These are phyloP conservation scores for Phialocephala subalpina DNA, from an alignment of 2,329 filamentous ascomycete genomes.

Conservation along the genomic window DNA sequence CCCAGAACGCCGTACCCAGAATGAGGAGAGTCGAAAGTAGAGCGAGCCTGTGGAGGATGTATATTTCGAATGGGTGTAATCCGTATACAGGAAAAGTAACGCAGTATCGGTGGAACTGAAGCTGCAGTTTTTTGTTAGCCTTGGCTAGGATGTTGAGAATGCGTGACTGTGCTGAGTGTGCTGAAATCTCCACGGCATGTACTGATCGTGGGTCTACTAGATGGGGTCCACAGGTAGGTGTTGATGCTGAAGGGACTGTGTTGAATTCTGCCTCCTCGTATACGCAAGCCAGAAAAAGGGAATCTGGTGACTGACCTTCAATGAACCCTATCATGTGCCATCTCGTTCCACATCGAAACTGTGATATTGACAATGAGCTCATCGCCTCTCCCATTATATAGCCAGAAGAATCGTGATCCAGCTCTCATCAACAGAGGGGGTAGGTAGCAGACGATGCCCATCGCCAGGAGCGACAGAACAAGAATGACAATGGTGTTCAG, in stretches of 20 bases:
- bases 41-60: neutral
- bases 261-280: neutral
- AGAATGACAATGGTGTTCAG: slow-evolving; percentile 49
- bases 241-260: neutral
- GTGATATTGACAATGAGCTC: slow-evolving; percentile 14
- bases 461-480: slow-evolving; percentile 17
- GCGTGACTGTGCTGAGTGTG: neutral
- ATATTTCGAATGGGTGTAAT: neutral
- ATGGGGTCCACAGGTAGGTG: neutral
- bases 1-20: neutral
- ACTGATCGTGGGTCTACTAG: neutral
- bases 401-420: slow-evolving; percentile 15
- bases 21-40: neutral
- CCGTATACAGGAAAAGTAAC: neutral
- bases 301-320: slow-evolving; percentile 1
- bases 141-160: neutral
- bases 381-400: slow-evolving; percentile 16
- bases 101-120: neutral
- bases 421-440: slow-evolving; percentile 15
- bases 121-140: neutral
- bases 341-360: neutral
- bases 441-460: slow-evolving; percentile 21
- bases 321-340: neutral
- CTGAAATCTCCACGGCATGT: neutral
- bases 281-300: neutral